Base-by-base conservation (phyloP, 2,329 filamentous ascomycete species). In the Fusarium napiforme region DNA sequence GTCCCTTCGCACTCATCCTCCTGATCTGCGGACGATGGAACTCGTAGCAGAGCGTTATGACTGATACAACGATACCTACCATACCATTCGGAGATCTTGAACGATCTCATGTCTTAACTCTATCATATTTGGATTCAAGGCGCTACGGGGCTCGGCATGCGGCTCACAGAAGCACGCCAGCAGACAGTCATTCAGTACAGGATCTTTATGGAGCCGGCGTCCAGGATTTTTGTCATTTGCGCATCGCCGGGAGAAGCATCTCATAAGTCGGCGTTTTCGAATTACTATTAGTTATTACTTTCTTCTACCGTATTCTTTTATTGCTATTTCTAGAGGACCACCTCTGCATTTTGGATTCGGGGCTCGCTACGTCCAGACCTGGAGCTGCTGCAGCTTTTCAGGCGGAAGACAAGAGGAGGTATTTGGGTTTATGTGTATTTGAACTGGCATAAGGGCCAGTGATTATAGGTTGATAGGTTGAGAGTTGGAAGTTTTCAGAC, bases 1-100 rank as follows among this genome's bases (percentile, higher is more conserved):
- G 82, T 88, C 45, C 86, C 86, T 34, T 85, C 84, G 18, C 83
- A 87, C 71, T 81, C 82, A 59, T 87, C 85, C 47, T 78, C 80
- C 15, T 82, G 64, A 69, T 28, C 30, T 49, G 32, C 46, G 46
- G 65, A 46, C 43, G 30, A 59, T 34, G 57, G 49, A 60, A 39
- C 40, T 56, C 23, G 56, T 60, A 68, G 50, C 57, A 56, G 67
- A 60, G 42, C 59, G 40, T 65, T 42, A 45, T 67, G 56, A 61
- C 67, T 63, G 46, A 78, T 63, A 46, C 57, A 47, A 76, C 46
- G 64, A 78, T 70, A 56, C 53, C 21, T 67, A 71, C 39, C 71
- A 46, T 77, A 75, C 60, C 64, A 70, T 77, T 78, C 52, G 71
- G 36, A 69, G 53, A 72, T 71, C 60, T 73, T 28, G 63, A 60